phyloP scores from a whole-genome alignment of 208 protist genomes.

The Trypanosoma vivax region DNA sequence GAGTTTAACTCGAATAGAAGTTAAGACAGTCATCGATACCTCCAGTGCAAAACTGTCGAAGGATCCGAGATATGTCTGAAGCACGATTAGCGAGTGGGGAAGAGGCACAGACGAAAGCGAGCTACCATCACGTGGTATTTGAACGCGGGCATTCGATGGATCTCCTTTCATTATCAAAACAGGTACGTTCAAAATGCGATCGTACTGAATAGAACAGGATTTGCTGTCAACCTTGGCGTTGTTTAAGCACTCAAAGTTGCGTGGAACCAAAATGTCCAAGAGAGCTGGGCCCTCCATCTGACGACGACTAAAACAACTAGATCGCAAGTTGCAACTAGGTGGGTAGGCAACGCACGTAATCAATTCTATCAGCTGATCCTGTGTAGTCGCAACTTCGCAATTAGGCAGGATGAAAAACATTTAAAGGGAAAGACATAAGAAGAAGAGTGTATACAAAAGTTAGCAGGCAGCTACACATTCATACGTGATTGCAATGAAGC shows the following conservation, averaged over 20 bases:
- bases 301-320: conserved; percentile 6
- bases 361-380: neutral
- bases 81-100: conserved; percentile 34
- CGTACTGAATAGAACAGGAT: conserved; percentile 50
- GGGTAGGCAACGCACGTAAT: conserved; percentile 1
- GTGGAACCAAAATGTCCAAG: conserved; percentile 19
- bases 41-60: conserved; percentile 66
- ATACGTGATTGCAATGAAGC: too few species aligned
- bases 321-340: neutral
- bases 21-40: conserved; percentile 34
- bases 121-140: conserved; percentile 60
- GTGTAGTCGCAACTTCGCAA: neutral
- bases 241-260: conserved; percentile 16
- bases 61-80: conserved; percentile 45
- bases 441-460: neutral
- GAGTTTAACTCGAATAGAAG: conserved; percentile 46
- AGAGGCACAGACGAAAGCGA: conserved; percentile 39
- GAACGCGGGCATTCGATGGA: conserved; percentile 31
- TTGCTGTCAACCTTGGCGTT: conserved; percentile 45
- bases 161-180: conserved; percentile 58
- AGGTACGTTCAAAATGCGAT: conserved; percentile 27
- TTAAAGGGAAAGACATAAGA: neutral
- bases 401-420: neutral
- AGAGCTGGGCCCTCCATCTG: conserved; percentile 5
- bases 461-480: too few species aligned